phyloP scores from a whole-genome alignment of 305 asterid genomes.

The Ilex paraguariensis region DNA sequence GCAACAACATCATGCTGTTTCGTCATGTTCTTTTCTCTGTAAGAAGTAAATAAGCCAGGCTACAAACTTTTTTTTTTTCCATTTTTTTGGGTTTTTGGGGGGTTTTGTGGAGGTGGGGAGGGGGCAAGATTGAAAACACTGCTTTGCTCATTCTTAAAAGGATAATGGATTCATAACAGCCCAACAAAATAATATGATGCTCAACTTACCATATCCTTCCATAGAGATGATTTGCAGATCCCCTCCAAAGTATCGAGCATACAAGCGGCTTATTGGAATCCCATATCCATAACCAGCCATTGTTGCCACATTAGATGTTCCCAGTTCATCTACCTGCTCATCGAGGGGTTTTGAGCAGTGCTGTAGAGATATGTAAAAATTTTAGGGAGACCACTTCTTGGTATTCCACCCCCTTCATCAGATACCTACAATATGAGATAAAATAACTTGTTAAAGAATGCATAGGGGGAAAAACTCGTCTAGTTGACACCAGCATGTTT shows the following conservation, averaged over 20 bases:
- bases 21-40: too few species aligned
- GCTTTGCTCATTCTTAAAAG: neutral
- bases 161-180: neutral
- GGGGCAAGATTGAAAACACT: neutral
- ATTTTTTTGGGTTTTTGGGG: too few species aligned
- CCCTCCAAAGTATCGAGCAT: conserved; percentile 95
- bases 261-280: conserved; percentile 92
- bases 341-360: conserved; percentile 80
- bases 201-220: conserved; percentile 90
- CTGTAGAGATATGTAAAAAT: conserved; percentile 90
- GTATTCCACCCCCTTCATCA: conserved; percentile 97
- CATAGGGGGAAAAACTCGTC: neutral
- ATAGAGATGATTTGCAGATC: conserved; percentile 93
- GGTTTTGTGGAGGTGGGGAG: neutral
- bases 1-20: too few species aligned
- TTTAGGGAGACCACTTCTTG: conserved; percentile 89
- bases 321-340: conserved; percentile 56
- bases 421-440: conserved; percentile 47
- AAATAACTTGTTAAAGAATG: neutral
- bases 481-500: too few species aligned
- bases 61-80: too few species aligned
- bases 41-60: neutral
- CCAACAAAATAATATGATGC: neutral
- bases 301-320: conserved; percentile 41
- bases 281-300: conserved; percentile 99